A percentile compares a stretch with the other conserved stretches of the same genome.
phyloP scores from a whole-genome alignment of 1,284 basidiomycete species.

The Ceratobasidium papillatum region DNA sequence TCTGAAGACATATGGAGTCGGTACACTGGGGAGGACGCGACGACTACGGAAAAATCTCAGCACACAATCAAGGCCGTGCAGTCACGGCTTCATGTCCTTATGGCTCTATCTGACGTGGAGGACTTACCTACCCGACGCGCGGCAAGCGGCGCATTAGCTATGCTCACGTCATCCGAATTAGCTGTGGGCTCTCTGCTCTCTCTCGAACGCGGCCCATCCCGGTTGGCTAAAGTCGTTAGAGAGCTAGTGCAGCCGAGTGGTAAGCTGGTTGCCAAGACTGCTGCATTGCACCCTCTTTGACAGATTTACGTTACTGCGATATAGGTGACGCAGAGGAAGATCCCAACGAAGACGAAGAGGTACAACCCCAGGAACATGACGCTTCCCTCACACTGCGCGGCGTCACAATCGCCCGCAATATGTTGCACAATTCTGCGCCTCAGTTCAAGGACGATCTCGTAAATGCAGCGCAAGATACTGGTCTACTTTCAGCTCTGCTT shows the following conservation, averaged over 20 bases:
- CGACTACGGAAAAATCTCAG: conserved; percentile 48
- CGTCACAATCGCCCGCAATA: conserved; percentile 28
- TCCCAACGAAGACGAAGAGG: conserved; percentile 1
- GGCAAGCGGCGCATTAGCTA: conserved; percentile 85
- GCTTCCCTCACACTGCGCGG: conserved; percentile 36
- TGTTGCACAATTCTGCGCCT: conserved; percentile 8
- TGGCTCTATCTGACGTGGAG: conserved; percentile 84
- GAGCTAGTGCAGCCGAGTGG: conserved; percentile 29
- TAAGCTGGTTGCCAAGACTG: conserved; percentile 5
- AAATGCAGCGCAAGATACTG: conserved; percentile 16
- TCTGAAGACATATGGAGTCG: conserved; percentile 77
- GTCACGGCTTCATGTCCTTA: conserved; percentile 80
- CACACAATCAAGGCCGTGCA: conserved; percentile 55
- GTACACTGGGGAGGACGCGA: conserved; percentile 61
- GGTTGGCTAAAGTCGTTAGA: conserved; percentile 21
- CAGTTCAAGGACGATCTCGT: conserved; percentile 15
- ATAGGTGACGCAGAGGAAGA: conserved; percentile 20
- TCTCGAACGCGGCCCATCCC: conserved; percentile 32
- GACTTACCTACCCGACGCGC: conserved; percentile 84
- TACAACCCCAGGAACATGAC: conserved; percentile 22
- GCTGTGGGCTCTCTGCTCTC: conserved; percentile 26
- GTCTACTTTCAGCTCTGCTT: conserved; percentile 16
- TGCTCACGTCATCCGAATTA: conserved; percentile 65
- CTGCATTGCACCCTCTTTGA: conserved; percentile 6
- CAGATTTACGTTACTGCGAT: not conserved